Evolutionary conservation across 2,329 filamentous ascomycete species (phyloP), one percentile per base, ranked within the genome.

Genomic region (Pleurostoma richardsiae): DNA sequence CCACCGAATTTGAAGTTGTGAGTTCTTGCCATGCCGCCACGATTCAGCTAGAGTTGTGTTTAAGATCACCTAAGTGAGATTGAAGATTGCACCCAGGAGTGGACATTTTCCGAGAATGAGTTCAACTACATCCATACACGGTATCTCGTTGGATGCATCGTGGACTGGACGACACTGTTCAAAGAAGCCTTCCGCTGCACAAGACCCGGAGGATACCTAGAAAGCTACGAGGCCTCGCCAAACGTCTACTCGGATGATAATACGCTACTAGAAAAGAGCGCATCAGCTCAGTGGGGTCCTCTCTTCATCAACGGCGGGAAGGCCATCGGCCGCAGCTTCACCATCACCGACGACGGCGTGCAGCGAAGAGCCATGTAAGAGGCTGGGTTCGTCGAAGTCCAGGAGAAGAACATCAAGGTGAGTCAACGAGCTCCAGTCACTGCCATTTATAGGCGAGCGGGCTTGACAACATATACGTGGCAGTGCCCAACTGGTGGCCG

Each of bases 121-220:
- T 79, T 81, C 54, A 80, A 85, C 62, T 81, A 73, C 55, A 73
- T 84, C 49, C 80, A 82, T 58, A 74, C 74, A 4, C 72, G 75
- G 43, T 67, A 76, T 51, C 64, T 82, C 52, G 61, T 71, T 3
- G 79, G 80, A 39, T 70, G 71, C 49, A 71, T 82, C 50, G 59
- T 67, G 4, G 77, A 80, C 49, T 82, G 77, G 58, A 66, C 69
- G 38, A 66, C 69, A 30, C 56, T 81, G 10, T 68, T 81, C 50
- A 62, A 64, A 43, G 73, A 74, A 46, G 61, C 74, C 4, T 76
- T 64, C 56, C 65, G 65, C 44, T 71, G 77, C 47, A 62, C 78
- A 39, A 73, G 73, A 50, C 78, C 79, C 0, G 79, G 79, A n/a
- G 79, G 73, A 11, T 61, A 49, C 41, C 40, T 62, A 10, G 60